Base-by-base conservation (phyloP, 495 filamentous ascomycete species). In the Penicillium waksmanii region DNA sequence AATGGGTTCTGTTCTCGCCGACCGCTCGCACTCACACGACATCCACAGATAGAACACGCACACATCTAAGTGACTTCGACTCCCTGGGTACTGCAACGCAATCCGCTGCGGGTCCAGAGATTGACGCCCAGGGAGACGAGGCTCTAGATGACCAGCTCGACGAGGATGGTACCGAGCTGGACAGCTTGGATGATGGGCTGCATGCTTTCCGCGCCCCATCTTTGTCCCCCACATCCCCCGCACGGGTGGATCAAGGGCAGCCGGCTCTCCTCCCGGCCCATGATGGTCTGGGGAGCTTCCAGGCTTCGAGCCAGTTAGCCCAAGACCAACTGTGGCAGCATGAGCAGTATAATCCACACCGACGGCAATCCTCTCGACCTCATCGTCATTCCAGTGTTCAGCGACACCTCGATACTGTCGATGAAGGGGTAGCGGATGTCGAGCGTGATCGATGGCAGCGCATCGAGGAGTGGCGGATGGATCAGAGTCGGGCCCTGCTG, bases 1-100 rank as follows among this genome's bases (percentile, higher is more conserved):
- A 96, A 85, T 98, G 95, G 96, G 87, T 98, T 46, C 85, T 98
- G 63, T 98, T 98, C 76, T 92, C 92, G 11, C 92, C 93, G 23
- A 85, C 84, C 47, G 82, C 85, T 38, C 82, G 82, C 17, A 89
- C 87, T 0, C 87, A 88, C 65, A 84, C 89, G 11, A 87, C 85
- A 55, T 92, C 91, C 19, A 87, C 89, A 12, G 86, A 86, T 36
- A 84, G 82, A 57, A 91, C 90, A 42, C 81, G 79, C 40, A 96
- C 92, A 25, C 87, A 86, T 36, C 75, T 91, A 31, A 95, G 91
- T 71, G 92, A 96, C 64, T 86, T 96, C 68, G 94, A 92, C 47
- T 96, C 92, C 48, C 80, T 95, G 40, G 84, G 84, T 47, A 90
- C 90, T 4, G 83, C 79, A 15, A 82, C 84, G 5, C 73, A 69